These are phyloP conservation scores for Penicillium rolfsii DNA, from an alignment of 2,329 filamentous ascomycete species.

Conservation along the genomic window DNA sequence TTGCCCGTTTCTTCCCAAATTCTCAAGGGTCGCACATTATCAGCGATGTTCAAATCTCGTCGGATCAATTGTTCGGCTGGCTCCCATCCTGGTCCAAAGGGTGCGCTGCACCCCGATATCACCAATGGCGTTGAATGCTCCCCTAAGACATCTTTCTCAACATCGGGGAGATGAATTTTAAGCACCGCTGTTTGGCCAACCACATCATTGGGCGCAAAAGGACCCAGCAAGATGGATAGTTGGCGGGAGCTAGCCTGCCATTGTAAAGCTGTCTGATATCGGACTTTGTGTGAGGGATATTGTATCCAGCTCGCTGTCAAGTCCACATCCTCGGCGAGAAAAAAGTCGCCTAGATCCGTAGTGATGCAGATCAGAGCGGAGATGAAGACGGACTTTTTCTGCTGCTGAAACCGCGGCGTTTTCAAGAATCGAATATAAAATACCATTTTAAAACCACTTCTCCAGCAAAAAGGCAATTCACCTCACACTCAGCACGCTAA, in stretches of 20 bases:
- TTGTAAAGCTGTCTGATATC: constrained; percentile 31
- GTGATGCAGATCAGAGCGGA: constrained; percentile 65
- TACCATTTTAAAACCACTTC: constrained; percentile 47
- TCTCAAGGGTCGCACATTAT: constrained; percentile 43
- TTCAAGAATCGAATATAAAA: constrained; percentile 72
- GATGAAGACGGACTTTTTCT: constrained; percentile 49
- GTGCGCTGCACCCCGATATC: constrained; percentile 61
- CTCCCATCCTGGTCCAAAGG: constrained; percentile 43
- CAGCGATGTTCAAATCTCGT: constrained; percentile 54
- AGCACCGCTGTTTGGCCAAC: constrained; percentile 35
- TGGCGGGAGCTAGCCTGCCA: constrained; percentile 44
- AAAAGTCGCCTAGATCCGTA: constrained; percentile 69
- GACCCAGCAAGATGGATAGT: constrained; percentile 37
- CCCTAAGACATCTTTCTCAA: constrained; percentile 28
- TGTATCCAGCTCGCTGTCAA: constrained; percentile 33
- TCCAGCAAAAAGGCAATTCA: not conserved
- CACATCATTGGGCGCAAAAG: constrained; percentile 30
- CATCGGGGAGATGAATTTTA: constrained; percentile 25
- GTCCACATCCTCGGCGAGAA: constrained; percentile 53
- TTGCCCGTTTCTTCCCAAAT: constrained; percentile 74
- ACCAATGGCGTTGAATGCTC: constrained; percentile 47
- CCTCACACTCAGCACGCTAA: not conserved
- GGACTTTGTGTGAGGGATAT: constrained; percentile 19
- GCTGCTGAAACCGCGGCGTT: constrained; percentile 54
- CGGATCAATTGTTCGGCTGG: constrained; percentile 59